Percentiles rank a stretch among this genome's conserved stretches.
These are phyloP conservation scores for Erodium texanum DNA, from an alignment of 441 rosid genomes.

Conservation along the genomic window DNA sequence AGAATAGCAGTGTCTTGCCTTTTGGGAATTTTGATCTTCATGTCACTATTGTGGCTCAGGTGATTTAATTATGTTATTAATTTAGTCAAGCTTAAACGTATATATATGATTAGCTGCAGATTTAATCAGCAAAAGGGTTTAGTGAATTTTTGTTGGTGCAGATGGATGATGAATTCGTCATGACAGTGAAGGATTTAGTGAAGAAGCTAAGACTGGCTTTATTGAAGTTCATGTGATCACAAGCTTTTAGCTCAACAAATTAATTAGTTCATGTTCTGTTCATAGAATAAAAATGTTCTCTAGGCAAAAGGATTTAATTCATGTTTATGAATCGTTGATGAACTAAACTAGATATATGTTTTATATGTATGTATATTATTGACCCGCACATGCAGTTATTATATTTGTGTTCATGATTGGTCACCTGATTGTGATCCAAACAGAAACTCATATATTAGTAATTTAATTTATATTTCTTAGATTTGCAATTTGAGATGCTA, in stretches of 20 bases:
- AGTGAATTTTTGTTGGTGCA: slow-evolving; percentile 26
- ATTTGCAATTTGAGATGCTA: no score
- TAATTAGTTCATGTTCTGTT: no score
- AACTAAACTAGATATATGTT: neutral
- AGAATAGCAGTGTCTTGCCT: slow-evolving; percentile 46
- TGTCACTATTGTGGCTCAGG: slow-evolving; percentile 67
- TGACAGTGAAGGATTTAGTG: slow-evolving; percentile 44
- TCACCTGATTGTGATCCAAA: no score
- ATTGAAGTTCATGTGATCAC: slow-evolving; percentile 4
- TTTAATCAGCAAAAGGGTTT: no score
- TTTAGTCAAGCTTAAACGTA: no score
- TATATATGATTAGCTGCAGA: neutral
- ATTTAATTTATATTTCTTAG: no score
- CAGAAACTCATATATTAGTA: no score
- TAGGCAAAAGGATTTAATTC: neutral
- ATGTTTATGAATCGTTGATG: neutral
- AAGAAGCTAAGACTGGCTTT: slow-evolving; percentile 36
- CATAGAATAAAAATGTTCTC: neutral
- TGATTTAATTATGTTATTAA: slow-evolving; percentile 18
- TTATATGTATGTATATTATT: no score
- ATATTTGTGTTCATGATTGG: no score
- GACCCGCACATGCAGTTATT: no score
- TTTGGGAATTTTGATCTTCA: slow-evolving; percentile 63
- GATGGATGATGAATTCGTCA: slow-evolving; percentile 44
- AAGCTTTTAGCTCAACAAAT: neutral